Percentiles rank a stretch among this genome's conserved stretches.
phyloP scores from a whole-genome alignment of 2,329 filamentous ascomycete species.

The Beauveria varroae region DNA sequence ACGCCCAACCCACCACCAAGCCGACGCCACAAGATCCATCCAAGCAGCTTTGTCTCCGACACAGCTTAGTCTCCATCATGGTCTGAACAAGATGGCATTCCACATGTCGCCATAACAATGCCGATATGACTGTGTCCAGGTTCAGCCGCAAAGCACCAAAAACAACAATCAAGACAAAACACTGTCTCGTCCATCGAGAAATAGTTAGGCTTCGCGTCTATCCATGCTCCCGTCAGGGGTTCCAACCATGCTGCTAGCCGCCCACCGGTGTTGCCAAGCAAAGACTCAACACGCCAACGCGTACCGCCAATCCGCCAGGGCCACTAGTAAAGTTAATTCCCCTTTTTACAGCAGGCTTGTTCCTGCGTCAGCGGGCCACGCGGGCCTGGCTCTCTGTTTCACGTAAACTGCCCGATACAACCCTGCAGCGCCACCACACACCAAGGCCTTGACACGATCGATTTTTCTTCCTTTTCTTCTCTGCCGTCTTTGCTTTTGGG shows the following conservation, averaged over 20 bases:
- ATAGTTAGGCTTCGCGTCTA: not conserved
- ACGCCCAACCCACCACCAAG: constrained; percentile 2
- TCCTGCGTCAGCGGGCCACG: constrained; percentile 4
- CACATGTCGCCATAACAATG: not conserved
- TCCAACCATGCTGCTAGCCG: not conserved
- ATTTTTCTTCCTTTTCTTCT: not conserved
- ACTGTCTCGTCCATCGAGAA: not conserved
- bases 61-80: too few relatives aligned
- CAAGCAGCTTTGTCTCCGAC: not conserved
- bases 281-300: not conserved
- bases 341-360: not conserved
- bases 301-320: too few relatives aligned
- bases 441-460: not conserved
- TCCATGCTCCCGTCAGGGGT: not conserved
- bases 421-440: not conserved
- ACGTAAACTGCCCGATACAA: constrained; percentile 8
- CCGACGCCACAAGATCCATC: constrained; percentile 8
- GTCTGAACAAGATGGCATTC: not conserved
- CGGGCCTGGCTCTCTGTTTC: constrained; percentile 6
- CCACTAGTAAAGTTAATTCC: not conserved
- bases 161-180: not conserved
- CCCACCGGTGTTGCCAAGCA: not conserved
- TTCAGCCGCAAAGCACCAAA: not conserved
- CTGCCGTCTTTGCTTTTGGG: not conserved
- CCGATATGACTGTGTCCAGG: too few relatives aligned